A percentile compares a stretch with the other conserved stretches of the same genome.
phyloP scores from a whole-genome alignment of 768 basidiomycete species.

The Pleurotus eryngii region DNA sequence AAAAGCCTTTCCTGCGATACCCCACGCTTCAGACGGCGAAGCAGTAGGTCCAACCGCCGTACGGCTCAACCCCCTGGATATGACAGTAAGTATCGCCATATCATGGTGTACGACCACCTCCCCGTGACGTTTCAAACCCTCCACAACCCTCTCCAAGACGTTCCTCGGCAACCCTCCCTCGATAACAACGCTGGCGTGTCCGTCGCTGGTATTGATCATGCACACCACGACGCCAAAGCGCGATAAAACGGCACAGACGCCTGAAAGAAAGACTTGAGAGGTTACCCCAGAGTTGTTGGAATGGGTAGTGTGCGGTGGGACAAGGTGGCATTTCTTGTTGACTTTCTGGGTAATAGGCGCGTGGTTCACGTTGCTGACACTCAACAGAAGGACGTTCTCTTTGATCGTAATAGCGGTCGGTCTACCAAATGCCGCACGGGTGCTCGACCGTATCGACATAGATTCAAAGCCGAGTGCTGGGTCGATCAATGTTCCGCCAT shows the following conservation, averaged over 20 bases:
- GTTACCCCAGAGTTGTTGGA: neutral
- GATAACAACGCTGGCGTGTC: slow-evolving; percentile 3
- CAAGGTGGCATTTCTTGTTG: too few species aligned
- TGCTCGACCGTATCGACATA: neutral
- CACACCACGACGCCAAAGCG: neutral
- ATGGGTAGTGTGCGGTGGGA: too few species aligned
- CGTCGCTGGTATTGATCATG: slow-evolving; percentile 3
- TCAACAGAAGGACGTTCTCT: neutral
- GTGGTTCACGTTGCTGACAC: neutral
- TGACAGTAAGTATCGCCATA: slow-evolving; percentile 3
- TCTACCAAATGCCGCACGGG: neutral
- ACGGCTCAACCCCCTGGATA: neutral
- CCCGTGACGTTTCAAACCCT: neutral
- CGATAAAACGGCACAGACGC: slow-evolving; percentile 1
- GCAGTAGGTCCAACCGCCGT: neutral
- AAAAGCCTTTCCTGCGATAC: slow-evolving; percentile 1
- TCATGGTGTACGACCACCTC: slow-evolving; percentile 4
- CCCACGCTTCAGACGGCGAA: neutral
- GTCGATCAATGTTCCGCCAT: neutral
- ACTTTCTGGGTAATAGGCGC: too few species aligned
- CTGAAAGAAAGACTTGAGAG: neutral
- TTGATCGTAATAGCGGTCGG: slow-evolving; percentile 4
- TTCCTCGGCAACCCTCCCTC: neutral
- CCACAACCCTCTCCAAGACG: neutral
- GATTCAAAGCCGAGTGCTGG: neutral